Evolutionary conservation across 768 basidiomycete species (phyloP).

Genomic region (Leccinum barrowsii): DNA sequence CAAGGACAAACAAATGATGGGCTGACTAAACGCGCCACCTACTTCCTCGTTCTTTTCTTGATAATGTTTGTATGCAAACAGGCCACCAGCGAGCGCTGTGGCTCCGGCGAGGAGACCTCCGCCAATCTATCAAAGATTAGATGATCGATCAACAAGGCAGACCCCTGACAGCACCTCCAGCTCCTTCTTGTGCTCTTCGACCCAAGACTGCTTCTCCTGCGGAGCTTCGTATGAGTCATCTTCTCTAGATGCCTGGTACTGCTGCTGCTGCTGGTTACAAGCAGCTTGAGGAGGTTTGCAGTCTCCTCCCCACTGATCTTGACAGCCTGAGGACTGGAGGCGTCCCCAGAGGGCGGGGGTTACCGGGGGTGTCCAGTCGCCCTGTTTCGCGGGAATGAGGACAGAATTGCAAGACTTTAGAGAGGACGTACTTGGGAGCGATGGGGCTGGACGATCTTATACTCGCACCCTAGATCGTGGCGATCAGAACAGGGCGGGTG

Average conservation of each 20-base stretch:
- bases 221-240: constrained; percentile 22
- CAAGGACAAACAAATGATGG: not conserved
- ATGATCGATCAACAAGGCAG: not conserved
- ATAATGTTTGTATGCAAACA: constrained; percentile 51
- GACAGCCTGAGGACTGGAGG: constrained; percentile 30
- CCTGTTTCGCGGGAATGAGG: constrained; percentile 33
- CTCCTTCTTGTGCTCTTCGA: constrained; percentile 53
- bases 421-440: constrained; percentile 50
- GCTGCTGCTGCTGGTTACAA: constrained; percentile 22
- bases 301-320: constrained; percentile 22
- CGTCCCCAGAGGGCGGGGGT: constrained; percentile 71
- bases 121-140: constrained; percentile 45
- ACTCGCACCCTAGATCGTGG: constrained; percentile 39
- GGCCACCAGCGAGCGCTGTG: constrained; percentile 50
- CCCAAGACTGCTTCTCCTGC: constrained; percentile 53
- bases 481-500: constrained; percentile 7
- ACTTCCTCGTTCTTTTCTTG: constrained; percentile 58
- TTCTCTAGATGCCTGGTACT: constrained; percentile 24
- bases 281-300: constrained; percentile 1
- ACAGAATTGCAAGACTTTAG: not conserved
- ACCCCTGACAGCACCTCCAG: constrained; percentile 43
- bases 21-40: not conserved
- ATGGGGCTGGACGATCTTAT: constrained; percentile 74
- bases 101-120: constrained; percentile 58
- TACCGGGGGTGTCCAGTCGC: constrained; percentile 61